Conservation (phyloP, 2,329 filamentous ascomycete species). For the Claviceps sp. region DNA sequence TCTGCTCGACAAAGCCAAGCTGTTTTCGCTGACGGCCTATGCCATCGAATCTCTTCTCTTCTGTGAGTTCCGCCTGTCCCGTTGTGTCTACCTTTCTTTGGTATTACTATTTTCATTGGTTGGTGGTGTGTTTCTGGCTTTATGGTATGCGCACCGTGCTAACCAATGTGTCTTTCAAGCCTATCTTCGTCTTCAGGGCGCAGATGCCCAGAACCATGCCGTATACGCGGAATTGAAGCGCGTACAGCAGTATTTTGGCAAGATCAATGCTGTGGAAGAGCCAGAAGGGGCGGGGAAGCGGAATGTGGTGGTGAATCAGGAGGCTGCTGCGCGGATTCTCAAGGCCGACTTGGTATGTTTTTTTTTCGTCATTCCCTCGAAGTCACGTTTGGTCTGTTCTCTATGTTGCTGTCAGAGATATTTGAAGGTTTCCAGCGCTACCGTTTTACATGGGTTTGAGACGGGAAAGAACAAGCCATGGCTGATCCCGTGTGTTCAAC, state of each 20-base stretch:
- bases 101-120: not conserved
- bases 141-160: too few species aligned
- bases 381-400: not conserved
- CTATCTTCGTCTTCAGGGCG: conserved; percentile 63
- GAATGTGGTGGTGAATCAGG: conserved; percentile 49
- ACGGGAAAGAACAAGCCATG: too few species aligned
- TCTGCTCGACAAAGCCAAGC: conserved; percentile 87
- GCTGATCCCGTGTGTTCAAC: too few species aligned
- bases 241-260: conserved; percentile 82
- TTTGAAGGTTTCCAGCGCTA: too few species aligned
- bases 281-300: conserved; percentile 41
- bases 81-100: not conserved
- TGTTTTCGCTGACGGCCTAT: conserved; percentile 79
- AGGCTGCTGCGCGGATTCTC: conserved; percentile 69
- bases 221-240: conserved; percentile 77
- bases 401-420: too few species aligned
- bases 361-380: not conserved
- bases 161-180: conserved; percentile 24
- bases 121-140: too few species aligned
- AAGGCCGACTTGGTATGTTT: conserved; percentile 58
- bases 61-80: conserved; percentile 36
- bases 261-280: conserved; percentile 68
- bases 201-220: conserved; percentile 70
- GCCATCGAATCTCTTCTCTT: conserved; percentile 84
- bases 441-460: too few species aligned